Evolutionary conservation across 495 filamentous ascomycete species (phyloP).

Genomic region (Stereocaulon alpinum): DNA sequence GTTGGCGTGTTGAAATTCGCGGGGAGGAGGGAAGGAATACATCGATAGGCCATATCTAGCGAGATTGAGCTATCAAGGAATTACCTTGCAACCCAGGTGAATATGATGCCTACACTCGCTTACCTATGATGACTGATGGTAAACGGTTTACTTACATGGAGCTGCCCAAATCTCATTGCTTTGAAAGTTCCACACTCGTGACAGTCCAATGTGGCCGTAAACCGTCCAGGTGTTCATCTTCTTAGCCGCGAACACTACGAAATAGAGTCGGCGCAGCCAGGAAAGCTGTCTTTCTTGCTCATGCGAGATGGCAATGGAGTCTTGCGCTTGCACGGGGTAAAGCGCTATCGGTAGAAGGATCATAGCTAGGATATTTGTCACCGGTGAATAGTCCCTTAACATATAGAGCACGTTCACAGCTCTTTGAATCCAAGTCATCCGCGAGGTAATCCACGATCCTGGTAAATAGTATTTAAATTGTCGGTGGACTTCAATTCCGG

Average conservation of each 20-base stretch:
- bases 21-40: constrained; percentile 12
- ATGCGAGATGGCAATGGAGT: not conserved
- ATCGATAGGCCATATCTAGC: constrained; percentile 10
- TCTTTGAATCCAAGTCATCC: too few relatives aligned
- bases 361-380: too few relatives aligned
- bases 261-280: not conserved
- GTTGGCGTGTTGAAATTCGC: not conserved
- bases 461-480: too few relatives aligned
- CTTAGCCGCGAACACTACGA: not conserved
- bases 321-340: not conserved
- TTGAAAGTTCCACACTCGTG: constrained; percentile 8
- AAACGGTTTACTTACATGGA: constrained; percentile 9
- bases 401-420: too few relatives aligned
- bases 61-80: too few relatives aligned
- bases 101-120: too few relatives aligned
- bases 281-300: not conserved
- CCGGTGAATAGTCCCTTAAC: too few relatives aligned
- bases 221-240: not conserved
- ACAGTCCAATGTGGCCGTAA: constrained; percentile 8
- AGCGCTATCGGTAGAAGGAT: not conserved
- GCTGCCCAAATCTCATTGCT: constrained; percentile 11
- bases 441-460: too few relatives aligned
- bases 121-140: not conserved
- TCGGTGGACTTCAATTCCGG: too few relatives aligned
- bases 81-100: too few relatives aligned